Evolutionary conservation across 148 eudicot genomes (phyloP).

Genomic region (Camellia japonica): DNA sequence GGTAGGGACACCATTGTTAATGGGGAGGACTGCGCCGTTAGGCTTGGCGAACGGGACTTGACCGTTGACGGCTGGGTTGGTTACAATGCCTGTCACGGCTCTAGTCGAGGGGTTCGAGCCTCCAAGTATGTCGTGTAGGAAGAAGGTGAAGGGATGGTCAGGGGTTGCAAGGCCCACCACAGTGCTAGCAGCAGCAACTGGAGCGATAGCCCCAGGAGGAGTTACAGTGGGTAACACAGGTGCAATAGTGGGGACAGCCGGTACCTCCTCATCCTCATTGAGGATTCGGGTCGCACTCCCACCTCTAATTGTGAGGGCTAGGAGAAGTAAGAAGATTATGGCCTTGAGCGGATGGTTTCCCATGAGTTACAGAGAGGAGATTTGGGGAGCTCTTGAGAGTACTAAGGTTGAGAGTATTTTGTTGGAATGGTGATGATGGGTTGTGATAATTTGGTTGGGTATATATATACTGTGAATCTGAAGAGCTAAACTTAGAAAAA

Average conservation of each 20-base stretch:
- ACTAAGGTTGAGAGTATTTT: constrained; percentile 3
- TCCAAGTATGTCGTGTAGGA: constrained; percentile 93
- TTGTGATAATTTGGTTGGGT: constrained; percentile 4
- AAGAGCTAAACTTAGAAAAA: constrained; percentile 7
- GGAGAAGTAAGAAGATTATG: constrained; percentile 34
- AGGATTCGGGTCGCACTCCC: constrained; percentile 50
- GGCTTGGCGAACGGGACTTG: constrained; percentile 94
- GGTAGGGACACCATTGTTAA: constrained; percentile 54
- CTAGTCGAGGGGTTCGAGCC: constrained; percentile 81
- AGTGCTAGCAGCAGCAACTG: constrained; percentile 1
- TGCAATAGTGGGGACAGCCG: constrained; percentile 20
- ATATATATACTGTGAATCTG: constrained; percentile 25
- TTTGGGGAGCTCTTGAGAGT: constrained; percentile 6
- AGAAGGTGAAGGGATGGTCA: constrained; percentile 49
- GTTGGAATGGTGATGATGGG: constrained; percentile 17
- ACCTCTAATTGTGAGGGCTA: constrained; percentile 35
- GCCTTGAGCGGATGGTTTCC: constrained; percentile 20
- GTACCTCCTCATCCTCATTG: constrained; percentile 34
- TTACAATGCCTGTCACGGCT: constrained; percentile 84
- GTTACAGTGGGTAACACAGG: constrained; percentile 18
- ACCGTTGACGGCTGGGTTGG: constrained; percentile 72
- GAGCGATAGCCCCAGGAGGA: background rate
- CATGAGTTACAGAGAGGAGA: constrained; percentile 12
- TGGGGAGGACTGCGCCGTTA: constrained; percentile 71
- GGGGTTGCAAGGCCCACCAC: constrained; percentile 11